Conservation (phyloP, 345 rosid species). For the Hibiscus syriacus region DNA sequence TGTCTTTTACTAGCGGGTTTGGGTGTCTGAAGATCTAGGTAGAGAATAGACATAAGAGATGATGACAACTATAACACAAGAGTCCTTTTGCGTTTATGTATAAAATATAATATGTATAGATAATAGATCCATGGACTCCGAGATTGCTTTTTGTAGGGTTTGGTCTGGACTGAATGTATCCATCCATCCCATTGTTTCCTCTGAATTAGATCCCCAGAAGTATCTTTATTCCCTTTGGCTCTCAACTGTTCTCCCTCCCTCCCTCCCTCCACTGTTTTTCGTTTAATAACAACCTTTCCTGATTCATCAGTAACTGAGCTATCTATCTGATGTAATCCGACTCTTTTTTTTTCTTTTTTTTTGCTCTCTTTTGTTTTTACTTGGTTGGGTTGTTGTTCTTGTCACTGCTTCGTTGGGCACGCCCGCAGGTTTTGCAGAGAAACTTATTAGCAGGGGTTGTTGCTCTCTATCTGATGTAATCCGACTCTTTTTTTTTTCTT, state of each 20-base stretch:
- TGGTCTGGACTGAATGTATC: background rate
- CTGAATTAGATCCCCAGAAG: background rate
- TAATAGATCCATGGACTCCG: constrained; percentile 9
- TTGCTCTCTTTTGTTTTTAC: constrained; percentile 21
- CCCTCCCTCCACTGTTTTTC: background rate
- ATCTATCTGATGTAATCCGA: constrained; percentile 14
- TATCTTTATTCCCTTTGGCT: constrained; percentile 6
- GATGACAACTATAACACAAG: too few relatives aligned
- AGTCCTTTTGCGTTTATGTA: too few relatives aligned
- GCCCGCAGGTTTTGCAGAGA: constrained; percentile 34
- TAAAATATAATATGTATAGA: too few relatives aligned
- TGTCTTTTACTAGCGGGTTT: too few relatives aligned
- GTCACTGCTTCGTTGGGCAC: constrained; percentile 38
- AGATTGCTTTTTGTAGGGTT: constrained; percentile 17
- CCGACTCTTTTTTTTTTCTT: constrained; percentile 22
- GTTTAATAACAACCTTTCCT: constrained; percentile 19
- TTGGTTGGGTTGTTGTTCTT: constrained; percentile 33
- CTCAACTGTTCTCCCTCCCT: background rate
- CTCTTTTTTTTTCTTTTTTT: constrained; percentile 18
- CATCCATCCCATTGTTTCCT: background rate
- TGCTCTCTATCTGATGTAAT: constrained; percentile 11
- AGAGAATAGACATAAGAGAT: too few relatives aligned
- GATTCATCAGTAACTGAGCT: constrained; percentile 9
- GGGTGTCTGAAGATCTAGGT: too few relatives aligned
- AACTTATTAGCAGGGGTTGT: constrained; percentile 14